Base-by-base conservation (phyloP, 148 eudicot genomes). In the Fallopia convolvulus region DNA sequence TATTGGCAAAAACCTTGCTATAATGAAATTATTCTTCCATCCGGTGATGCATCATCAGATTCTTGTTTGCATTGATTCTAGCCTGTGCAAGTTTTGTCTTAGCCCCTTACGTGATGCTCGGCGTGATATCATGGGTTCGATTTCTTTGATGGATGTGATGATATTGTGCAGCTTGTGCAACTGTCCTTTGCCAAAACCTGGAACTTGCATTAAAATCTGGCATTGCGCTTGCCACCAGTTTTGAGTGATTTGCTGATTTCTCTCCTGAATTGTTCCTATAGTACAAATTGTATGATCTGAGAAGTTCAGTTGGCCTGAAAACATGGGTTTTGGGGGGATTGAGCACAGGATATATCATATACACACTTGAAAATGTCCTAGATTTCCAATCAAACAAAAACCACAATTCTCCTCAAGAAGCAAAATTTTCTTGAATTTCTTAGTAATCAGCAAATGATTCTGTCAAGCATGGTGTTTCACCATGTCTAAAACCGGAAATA, bases 1-100 rank as follows among this genome's bases (percentile, higher is more conserved):
- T 32, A 30, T 30, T 68, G 44, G 46, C 72, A 68, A 68, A 14
- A 17, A 68, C 72, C 72, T 68, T 68, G 30, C 10, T 61, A 68
- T 68, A 68, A 39, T 68, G 44, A 68, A 68, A 14, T 33, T 36
- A 14, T 33, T 36, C 8, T 65, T 30, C 70, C 21, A 11, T 26
- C 9, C 8, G 30, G 65, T 21, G 10, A 58, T 58, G 26, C 21
- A 21, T 58, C 33, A 21, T 17, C 23, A 55, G 8, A 58, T 26
- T 58, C 30, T 6, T 20, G 10, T 58, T 58, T 44, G 47, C 47
- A 44, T 44, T 21, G 11, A 23, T 58, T 23, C 30, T 21, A n/a
- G 65, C 26, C 21, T 58, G 33, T 58, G 11, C 33, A 7, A 58
- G 30, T 20, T 20, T 23, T 20, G 65, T 58, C 30, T 21, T 9